phyloP scores from a whole-genome alignment of 2,329 filamentous ascomycete species.

The Diplodia seriata region DNA sequence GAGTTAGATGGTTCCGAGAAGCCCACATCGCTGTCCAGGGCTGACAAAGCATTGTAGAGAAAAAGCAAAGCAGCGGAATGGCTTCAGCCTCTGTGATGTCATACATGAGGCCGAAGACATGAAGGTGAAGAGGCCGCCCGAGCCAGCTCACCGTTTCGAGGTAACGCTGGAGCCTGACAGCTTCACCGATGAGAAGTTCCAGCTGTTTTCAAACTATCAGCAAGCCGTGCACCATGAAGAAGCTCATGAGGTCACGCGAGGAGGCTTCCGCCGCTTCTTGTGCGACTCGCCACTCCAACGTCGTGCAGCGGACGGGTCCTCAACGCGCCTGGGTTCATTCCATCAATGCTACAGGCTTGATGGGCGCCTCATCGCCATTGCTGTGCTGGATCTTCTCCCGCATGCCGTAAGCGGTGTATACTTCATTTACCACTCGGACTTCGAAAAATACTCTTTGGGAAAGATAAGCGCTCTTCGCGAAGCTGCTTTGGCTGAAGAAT shows the following conservation, averaged over 20 bases:
- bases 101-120: slow-evolving; percentile 72
- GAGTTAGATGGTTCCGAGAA: slow-evolving; percentile 55
- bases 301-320: slow-evolving; percentile 45
- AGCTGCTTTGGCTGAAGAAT: slow-evolving; percentile 72
- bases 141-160: slow-evolving; percentile 70
- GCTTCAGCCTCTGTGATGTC: slow-evolving; percentile 70
- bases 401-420: slow-evolving; percentile 82
- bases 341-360: slow-evolving; percentile 85
- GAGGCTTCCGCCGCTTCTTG: slow-evolving; percentile 74
- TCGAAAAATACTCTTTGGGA: slow-evolving; percentile 72
- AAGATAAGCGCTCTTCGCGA: slow-evolving; percentile 79
- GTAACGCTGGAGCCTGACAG: slow-evolving; percentile 73
- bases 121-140: slow-evolving; percentile 63
- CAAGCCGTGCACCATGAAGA: slow-evolving; percentile 73
- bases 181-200: slow-evolving; percentile 78
- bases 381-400: slow-evolving; percentile 78
- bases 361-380: slow-evolving; percentile 75
- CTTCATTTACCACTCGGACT: slow-evolving; percentile 79
- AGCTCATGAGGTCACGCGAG: slow-evolving; percentile 63
- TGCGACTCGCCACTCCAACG: slow-evolving; percentile 72
- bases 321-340: slow-evolving; percentile 71
- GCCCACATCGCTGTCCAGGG: slow-evolving; percentile 1
- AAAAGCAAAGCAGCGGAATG: slow-evolving; percentile 67
- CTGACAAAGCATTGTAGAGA: slow-evolving; percentile 48
- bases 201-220: slow-evolving; percentile 78